A percentile compares a stretch with the other conserved stretches of the same genome.
These are phyloP conservation scores for Neurospora sp. DNA, from an alignment of 495 filamentous ascomycete genomes.

Conservation along the genomic window DNA sequence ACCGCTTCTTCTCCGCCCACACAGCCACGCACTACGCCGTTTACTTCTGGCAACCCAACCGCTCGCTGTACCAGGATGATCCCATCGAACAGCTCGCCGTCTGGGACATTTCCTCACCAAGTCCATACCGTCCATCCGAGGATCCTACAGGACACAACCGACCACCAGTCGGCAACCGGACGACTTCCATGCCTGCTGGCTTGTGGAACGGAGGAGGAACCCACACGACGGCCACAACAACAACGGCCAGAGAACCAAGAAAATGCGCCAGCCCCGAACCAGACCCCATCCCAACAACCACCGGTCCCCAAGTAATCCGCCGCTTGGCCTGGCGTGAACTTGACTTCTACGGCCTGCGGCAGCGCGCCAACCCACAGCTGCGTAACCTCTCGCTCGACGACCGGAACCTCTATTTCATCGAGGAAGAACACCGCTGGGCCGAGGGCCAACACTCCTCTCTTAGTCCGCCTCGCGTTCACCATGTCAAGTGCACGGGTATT, in stretches of 20 bases:
- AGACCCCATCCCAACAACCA: background rate
- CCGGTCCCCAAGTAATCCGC: constrained; percentile 42
- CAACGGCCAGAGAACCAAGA: background rate
- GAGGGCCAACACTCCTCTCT: constrained; percentile 32
- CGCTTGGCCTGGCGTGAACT: constrained; percentile 48
- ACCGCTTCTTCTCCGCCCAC: constrained; percentile 58
- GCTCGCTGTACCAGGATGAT: constrained; percentile 48
- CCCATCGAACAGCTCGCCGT: constrained; percentile 54
- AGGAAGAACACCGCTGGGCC: constrained; percentile 43
- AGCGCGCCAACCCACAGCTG: constrained; percentile 44
- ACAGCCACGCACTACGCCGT: constrained; percentile 53
- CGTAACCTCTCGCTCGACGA: constrained; percentile 46
- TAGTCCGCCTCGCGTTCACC: constrained; percentile 32
- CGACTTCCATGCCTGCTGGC: constrained; percentile 12
- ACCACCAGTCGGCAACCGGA: constrained; percentile 12
- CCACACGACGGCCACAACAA: background rate
- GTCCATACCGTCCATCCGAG: constrained; percentile 44
- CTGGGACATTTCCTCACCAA: constrained; percentile 54
- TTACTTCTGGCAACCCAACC: constrained; percentile 58
- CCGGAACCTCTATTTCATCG: constrained; percentile 33
- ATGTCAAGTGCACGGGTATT: constrained; percentile 42
- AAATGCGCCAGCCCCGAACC: background rate
- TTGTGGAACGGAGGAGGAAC: constrained; percentile 15
- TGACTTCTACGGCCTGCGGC: constrained; percentile 47
- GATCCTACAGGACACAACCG: constrained; percentile 39